Evolutionary conservation across 352 stramenopile genomes (phyloP).

Genomic region (Elongisporangium senticosum): DNA sequence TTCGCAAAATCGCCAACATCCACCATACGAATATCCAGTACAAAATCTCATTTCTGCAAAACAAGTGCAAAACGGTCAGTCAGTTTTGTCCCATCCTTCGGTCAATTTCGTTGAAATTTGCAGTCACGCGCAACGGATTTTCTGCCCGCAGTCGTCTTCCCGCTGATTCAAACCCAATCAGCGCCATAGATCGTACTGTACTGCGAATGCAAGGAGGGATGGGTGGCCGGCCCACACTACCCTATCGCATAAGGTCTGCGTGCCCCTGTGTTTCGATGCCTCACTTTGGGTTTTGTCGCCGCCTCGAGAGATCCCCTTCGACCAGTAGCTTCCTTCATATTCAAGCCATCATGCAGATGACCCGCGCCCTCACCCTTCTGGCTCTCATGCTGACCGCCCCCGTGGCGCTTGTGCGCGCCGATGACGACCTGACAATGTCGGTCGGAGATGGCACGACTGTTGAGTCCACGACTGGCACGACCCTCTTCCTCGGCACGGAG

Average conservation of each 20-base stretch:
- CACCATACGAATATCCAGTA: not conserved
- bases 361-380: constrained; percentile 5
- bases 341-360: constrained; percentile 7
- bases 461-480: constrained; percentile 37
- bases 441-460: constrained; percentile 57
- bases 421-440: constrained; percentile 40
- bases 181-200: not conserved
- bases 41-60: not conserved
- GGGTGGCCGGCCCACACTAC: not conserved
- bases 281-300: not conserved
- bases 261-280: not conserved
- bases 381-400: constrained; percentile 8
- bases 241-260: not conserved
- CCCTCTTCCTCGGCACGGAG: constrained; percentile 54
- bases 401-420: constrained; percentile 1
- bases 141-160: not conserved
- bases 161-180: not conserved
- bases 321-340: not conserved
- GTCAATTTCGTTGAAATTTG: not conserved
- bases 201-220: not conserved
- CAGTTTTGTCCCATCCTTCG: not conserved
- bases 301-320: not conserved
- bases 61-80: too few relatives aligned
- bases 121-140: not conserved
- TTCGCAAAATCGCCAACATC: not conserved